Evolutionary conservation across 495 filamentous ascomycete genomes (phyloP), one percentile per base, ranked within the genome.

Genomic region (Neurospora sp.): DNA sequence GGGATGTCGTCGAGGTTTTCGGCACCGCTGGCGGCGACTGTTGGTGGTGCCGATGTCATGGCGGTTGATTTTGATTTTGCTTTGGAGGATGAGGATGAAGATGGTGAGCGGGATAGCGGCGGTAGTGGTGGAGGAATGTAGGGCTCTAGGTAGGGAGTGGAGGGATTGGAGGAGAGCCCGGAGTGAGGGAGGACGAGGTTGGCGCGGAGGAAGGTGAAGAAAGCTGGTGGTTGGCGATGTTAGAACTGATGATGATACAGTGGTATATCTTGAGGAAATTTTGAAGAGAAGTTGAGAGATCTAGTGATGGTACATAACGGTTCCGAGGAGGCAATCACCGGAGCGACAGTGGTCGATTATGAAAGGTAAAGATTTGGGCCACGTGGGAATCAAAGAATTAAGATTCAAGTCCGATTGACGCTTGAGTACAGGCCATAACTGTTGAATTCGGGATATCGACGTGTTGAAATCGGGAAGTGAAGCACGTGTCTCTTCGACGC

Each of bases 161-260:
- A 79, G 38, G 76, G 74, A 71, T 79, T 79, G 72, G 81, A 82
- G 22, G 84, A 84, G 73, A 84, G 75, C 53, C 53, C 53, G 39
- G 82, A 83, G 44, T 85, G 78, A 20, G 82, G 84, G 42, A 87
- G 84, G 48, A 86, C 83, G 71, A 88, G 83, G 75, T 88, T 88
- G 70, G 85, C 86, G 68, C 86, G 83, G 35, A 88, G 81, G 77
- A 87, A 88, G 72, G 83, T 83, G 77, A 88, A 87, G 80, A 88
- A 88, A 48, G 86, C 86, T 88, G 74, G 70, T 53, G 53, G 40
- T 44, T 42, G 38, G 68, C 35, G 59, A 65, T 75, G 73, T 72
- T 70, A 73, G 73, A 72, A 74, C 70, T 73, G 74, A 14, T 16
- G 53, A 9, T 18, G 0, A 59, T 7, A 16, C 2, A 61, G 12